Evolutionary conservation across 148 eudicot genomes (phyloP), one percentile per base, ranked within the genome.

Genomic region (Beta vulgaris): DNA sequence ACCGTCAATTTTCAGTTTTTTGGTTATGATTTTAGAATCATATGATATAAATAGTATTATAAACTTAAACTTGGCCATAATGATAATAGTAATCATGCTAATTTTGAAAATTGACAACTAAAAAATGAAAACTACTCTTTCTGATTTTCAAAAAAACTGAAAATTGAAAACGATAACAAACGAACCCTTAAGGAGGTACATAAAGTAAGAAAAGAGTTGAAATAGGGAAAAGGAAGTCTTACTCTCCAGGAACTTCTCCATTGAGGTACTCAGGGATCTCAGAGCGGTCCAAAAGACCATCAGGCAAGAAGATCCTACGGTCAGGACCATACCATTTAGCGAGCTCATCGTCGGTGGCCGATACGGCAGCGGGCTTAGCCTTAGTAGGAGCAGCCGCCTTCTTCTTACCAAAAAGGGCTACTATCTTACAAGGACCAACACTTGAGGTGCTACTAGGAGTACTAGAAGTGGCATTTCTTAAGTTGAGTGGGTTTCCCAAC

Each of bases 211-310:
- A 75, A 40, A 57, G 2, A 21, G 34, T 26, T 21, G 7, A 35
- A 68, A 3, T 6, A 46, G 36, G 28, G 7, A 26, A 29, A 11
- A 0, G 21, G 28, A 2, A 39, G 51, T 25, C 97, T 76, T 87
- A 95, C 98, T 96, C 99, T 85, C 98, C 99, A 57, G 99, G 87
- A 51, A 96, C 93, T 92, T 96, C 99, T 63, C 99, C 99, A 43
- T 75, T 89, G 15, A 96, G 90, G 89, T 96, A 96, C 73, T 88
- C 95, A 7, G 99, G 99, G 71, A 96, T 87, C 55, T 96, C 99
- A 18, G 89, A 85, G 58, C 90, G 87, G 91, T 92, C 99, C 91
- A 96, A 84, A 51, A 96, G 87, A 9, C 99, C 99, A 0, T 85
- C 87, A 23, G 99, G 99, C 87, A 96, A 87, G 88, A 87, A 96